These are phyloP conservation scores for Neobulgaria alba DNA, from an alignment of 2,329 filamentous ascomycete genomes.

Conservation along the genomic window DNA sequence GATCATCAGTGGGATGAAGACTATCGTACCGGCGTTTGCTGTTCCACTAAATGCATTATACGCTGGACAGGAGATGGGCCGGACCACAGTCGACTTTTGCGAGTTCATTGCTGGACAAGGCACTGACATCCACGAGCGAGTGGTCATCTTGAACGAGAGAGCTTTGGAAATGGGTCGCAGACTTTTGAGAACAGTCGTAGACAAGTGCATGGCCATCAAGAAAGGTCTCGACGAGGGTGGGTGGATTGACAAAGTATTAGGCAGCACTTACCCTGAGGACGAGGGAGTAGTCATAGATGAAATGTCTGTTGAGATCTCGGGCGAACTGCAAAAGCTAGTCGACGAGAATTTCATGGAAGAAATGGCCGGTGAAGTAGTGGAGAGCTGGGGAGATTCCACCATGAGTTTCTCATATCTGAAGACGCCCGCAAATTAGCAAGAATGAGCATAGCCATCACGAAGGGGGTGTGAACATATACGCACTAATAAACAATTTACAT, in stretches of 20 bases:
- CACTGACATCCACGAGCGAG: constrained; percentile 12
- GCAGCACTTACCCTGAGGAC: constrained; percentile 14
- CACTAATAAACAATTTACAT: neutral
- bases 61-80: constrained; percentile 21
- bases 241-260: constrained; percentile 28
- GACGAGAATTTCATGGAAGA: constrained; percentile 27
- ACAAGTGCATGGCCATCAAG: constrained; percentile 19
- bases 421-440: neutral
- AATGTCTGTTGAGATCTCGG: constrained; percentile 6
- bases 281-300: constrained; percentile 1
- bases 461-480: too few relatives aligned
- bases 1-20: constrained; percentile 7
- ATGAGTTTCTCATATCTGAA: constrained; percentile 23
- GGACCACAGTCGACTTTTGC: constrained; percentile 12
- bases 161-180: constrained; percentile 7
- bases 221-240: constrained; percentile 27
- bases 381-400: constrained; percentile 28
- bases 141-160: constrained; percentile 11
- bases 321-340: constrained; percentile 16
- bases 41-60: constrained; percentile 25
- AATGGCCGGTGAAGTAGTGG: constrained; percentile 27
- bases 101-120: constrained; percentile 14
- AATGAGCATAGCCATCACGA: too few relatives aligned
- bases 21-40: constrained; percentile 13
- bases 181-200: constrained; percentile 14